These are phyloP conservation scores for Pseudogymnoascus sp. DNA, from an alignment of 2,329 filamentous ascomycete genomes.

Conservation along the genomic window DNA sequence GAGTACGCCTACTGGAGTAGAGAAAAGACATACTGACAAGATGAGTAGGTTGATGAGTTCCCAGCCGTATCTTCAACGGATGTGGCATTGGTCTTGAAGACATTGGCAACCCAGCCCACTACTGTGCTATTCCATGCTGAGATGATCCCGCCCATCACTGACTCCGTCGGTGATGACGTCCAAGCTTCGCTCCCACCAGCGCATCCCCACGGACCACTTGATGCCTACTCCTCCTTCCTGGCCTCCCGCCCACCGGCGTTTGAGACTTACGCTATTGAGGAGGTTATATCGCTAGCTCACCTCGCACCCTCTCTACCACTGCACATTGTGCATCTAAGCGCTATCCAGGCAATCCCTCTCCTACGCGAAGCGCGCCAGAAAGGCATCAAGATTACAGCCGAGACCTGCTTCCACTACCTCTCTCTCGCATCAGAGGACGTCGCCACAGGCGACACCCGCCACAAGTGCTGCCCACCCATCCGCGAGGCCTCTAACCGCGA, in stretches of 20 bases:
- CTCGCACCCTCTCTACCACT: conserved; percentile 74
- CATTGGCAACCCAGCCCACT: conserved; percentile 71
- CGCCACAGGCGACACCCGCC: conserved; percentile 57
- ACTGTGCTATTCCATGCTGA: conserved; percentile 99
- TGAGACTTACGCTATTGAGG: conserved; percentile 81
- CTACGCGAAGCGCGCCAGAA: conserved; percentile 51
- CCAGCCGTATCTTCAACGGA: conserved; percentile 77
- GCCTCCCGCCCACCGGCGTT: conserved; percentile 81
- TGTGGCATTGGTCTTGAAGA: conserved; percentile 69
- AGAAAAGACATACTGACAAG: conserved; percentile 8
- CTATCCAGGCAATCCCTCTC: conserved; percentile 58
- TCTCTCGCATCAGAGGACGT: conserved; percentile 59
- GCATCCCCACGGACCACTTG: conserved; percentile 61
- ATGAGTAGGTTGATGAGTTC: conserved; percentile 76
- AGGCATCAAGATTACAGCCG: conserved; percentile 64
- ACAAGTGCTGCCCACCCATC: conserved; percentile 69
- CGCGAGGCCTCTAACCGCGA: conserved; percentile 52
- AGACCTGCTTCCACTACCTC: conserved; percentile 70
- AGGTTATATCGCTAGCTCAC: conserved; percentile 74
- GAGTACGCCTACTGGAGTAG: conserved; percentile 31
- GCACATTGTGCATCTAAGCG: conserved; percentile 73
- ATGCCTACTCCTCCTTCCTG: conserved; percentile 81
- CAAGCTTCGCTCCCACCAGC: conserved; percentile 61
- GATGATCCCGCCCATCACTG: conserved; percentile 83
- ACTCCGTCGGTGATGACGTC: conserved; percentile 69